Conservation (phyloP, 169 alveolate species). For the Plasmodium ovale region DNA sequence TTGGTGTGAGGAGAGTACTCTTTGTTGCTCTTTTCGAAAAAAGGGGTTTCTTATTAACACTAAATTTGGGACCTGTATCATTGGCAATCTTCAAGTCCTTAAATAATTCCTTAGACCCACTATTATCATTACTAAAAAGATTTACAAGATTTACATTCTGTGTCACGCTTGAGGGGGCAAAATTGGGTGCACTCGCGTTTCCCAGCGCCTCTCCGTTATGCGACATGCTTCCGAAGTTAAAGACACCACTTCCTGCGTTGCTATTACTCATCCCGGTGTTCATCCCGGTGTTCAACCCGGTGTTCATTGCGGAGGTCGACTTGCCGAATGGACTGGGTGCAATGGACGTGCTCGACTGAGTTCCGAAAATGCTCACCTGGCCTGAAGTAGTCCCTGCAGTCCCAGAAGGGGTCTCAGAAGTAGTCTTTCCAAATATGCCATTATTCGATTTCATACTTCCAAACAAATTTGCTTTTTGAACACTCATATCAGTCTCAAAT, state of each 20-base stretch:
- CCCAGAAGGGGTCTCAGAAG: too few species aligned
- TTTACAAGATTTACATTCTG: conserved; percentile 6
- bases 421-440: too few species aligned
- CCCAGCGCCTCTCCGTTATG: too few species aligned
- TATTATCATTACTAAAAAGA: conserved; percentile 29
- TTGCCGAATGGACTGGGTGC: conserved; percentile 30
- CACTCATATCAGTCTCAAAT: conserved; percentile 12
- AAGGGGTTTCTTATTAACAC: conserved; percentile 65
- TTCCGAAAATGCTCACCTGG: conserved; percentile 37
- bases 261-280: too few species aligned
- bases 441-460: conserved; percentile 16
- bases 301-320: neutral
- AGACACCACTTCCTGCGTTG: neutral
- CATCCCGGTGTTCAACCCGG: neutral
- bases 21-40: conserved; percentile 41
- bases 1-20: conserved; percentile 12
- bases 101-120: conserved; percentile 73
- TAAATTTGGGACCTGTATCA: conserved; percentile 45
- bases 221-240: neutral
- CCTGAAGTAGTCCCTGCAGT: neutral
- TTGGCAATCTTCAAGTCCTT: conserved; percentile 46
- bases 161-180: neutral
- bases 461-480: conserved; percentile 39
- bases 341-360: neutral
- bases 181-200: neutral